Percentiles rank a stretch among this genome's conserved stretches.
Evolutionary conservation across 1,139 yeast species (phyloP).

Genomic region (Blastobotrys illinoisensis): DNA sequence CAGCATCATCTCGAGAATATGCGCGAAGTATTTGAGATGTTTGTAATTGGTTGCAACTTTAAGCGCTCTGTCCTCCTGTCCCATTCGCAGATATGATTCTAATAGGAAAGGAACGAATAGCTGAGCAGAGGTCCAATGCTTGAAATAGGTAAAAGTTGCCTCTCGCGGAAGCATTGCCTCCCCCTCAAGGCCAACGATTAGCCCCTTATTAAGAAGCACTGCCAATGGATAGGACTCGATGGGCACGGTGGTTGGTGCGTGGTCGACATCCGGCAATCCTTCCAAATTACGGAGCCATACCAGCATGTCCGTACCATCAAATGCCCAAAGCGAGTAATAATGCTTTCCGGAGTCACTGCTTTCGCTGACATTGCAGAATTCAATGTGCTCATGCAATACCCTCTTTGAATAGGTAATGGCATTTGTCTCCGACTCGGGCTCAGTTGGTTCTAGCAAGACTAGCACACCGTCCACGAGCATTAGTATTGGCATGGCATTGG

Average conservation of each 20-base stretch:
- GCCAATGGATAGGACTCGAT: slow-evolving; percentile 40
- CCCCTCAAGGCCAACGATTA: slow-evolving; percentile 37
- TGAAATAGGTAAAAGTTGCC: slow-evolving; percentile 31
- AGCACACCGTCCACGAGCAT: slow-evolving; percentile 35
- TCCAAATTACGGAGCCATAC: slow-evolving; percentile 24
- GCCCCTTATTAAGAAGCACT: slow-evolving; percentile 36
- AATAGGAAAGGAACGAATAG: slow-evolving; percentile 34
- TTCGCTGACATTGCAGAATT: slow-evolving; percentile 24
- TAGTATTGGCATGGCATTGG: slow-evolving; percentile 17
- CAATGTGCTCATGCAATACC: slow-evolving; percentile 27
- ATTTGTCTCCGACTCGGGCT: slow-evolving; percentile 7
- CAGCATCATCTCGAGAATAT: slow-evolving; percentile 43
- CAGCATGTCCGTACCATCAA: slow-evolving; percentile 37
- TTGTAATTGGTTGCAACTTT: slow-evolving; percentile 36
- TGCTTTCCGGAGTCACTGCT: neutral
- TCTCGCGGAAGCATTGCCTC: slow-evolving; percentile 34
- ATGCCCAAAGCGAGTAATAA: slow-evolving; percentile 33
- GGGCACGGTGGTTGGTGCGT: slow-evolving; percentile 19
- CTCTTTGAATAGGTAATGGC: slow-evolving; percentile 19
- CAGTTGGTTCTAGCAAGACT: slow-evolving; percentile 21
- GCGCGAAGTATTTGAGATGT: slow-evolving; percentile 42
- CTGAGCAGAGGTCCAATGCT: slow-evolving; percentile 33
- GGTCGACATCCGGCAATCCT: neutral
- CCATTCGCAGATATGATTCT: slow-evolving; percentile 28
- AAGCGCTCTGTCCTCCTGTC: slow-evolving; percentile 27